Percentiles rank a stretch among this genome's conserved stretches.
Conservation (phyloP, 129 eudicot species). For the Daucus carota region DH1_v3.0 NC_030385.2:46820501-46821000, state of each 20-base stretch:
- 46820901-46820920: background rate
- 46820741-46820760: background rate
- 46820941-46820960: background rate
- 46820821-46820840: background rate
- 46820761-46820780: background rate
- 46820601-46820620: too few species aligned
- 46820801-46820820: background rate
- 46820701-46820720: background rate
- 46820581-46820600: too few species aligned
- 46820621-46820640: too few species aligned
- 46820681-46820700: too few species aligned
- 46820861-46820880: background rate
- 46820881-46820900: background rate
- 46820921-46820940: background rate
- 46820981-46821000: background rate
- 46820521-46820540: too few species aligned
- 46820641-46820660: too few species aligned
- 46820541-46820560: too few species aligned
- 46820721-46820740: background rate
- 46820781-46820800: background rate
- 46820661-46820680: too few species aligned
- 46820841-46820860: background rate
- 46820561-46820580: too few species aligned
- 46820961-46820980: background rate
- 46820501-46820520: too few species aligned